These are phyloP conservation scores for Lactarius akahatsu DNA, from an alignment of 768 basidiomycete genomes.

Conservation along the genomic window DNA sequence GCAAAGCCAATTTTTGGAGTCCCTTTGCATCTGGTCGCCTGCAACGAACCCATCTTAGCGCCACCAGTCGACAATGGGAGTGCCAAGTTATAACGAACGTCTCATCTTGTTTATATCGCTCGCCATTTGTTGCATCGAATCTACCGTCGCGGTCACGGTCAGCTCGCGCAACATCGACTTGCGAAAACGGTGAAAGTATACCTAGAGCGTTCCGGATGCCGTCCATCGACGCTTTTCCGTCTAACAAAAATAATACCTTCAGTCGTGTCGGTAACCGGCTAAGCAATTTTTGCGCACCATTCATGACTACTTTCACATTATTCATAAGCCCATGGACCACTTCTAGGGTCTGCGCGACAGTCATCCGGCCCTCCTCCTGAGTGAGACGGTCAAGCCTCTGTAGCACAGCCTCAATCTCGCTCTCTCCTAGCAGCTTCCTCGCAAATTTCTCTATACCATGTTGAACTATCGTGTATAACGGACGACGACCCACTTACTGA, in stretches of 20 bases:
- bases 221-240: neutral
- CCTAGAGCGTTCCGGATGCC: neutral
- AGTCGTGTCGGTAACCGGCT: neutral
- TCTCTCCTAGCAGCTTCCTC: slow-evolving; percentile 13
- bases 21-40: slow-evolving; percentile 1
- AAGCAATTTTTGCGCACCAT: neutral
- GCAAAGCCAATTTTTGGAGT: slow-evolving; percentile 1
- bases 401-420: neutral
- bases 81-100: neutral
- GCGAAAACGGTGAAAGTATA: neutral
- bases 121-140: neutral
- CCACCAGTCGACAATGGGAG: too few relatives aligned
- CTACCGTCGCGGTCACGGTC: neutral
- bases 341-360: slow-evolving; percentile 5
- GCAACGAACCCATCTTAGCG: neutral
- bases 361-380: slow-evolving; percentile 3
- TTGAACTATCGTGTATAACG: neutral
- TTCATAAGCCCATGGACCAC: slow-evolving; percentile 4
- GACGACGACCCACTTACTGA: neutral
- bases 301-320: slow-evolving; percentile 4
- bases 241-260: neutral
- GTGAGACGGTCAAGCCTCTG: slow-evolving; percentile 7
- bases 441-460: neutral
- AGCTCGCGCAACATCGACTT: neutral
- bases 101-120: neutral